These are phyloP conservation scores for Lachancea sp. DNA, from an alignment of 805 yeast species.

Conservation along the genomic window DNA sequence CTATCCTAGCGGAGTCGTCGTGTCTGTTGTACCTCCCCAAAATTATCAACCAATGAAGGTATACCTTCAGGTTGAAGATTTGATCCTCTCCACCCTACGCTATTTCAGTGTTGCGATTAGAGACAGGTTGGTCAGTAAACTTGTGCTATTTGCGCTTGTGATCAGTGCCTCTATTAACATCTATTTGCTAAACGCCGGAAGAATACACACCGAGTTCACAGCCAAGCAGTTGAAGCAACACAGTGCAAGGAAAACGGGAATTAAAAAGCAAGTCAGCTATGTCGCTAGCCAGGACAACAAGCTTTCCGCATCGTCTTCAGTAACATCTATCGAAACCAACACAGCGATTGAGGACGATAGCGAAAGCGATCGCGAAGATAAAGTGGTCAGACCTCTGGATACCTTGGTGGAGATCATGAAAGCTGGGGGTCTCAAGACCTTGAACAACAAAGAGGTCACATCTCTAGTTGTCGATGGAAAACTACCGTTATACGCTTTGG, in stretches of 20 bases:
- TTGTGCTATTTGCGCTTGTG: conserved; percentile 63
- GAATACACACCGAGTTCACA: conserved; percentile 46
- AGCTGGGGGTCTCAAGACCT: conserved; percentile 60
- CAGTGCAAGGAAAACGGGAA: conserved; percentile 9
- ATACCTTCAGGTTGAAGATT: conserved; percentile 56
- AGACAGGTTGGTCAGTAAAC: conserved; percentile 75
- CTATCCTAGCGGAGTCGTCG: conserved; percentile 44
- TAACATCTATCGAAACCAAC: conserved; percentile 7
- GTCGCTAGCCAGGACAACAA: not conserved
- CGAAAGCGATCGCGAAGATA: conserved; percentile 35
- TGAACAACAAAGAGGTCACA: conserved; percentile 69
- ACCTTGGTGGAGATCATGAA: conserved; percentile 58
- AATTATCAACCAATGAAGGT: conserved; percentile 53
- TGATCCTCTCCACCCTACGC: conserved; percentile 43
- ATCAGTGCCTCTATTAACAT: conserved; percentile 75
- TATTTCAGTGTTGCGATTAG: conserved; percentile 62
- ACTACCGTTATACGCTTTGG: conserved; percentile 88
- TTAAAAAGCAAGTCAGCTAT: conserved; percentile 20
- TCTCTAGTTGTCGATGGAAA: conserved; percentile 66
- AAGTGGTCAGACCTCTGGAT: conserved; percentile 48
- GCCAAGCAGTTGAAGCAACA: conserved; percentile 27
- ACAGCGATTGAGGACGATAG: conserved; percentile 24
- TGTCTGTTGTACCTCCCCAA: conserved; percentile 52
- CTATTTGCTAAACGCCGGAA: conserved; percentile 81
- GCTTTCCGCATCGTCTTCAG: conserved; percentile 10